phyloP scores from a whole-genome alignment of 2,329 filamentous ascomycete species.

The Trichoderma citrinoviride region DNA sequence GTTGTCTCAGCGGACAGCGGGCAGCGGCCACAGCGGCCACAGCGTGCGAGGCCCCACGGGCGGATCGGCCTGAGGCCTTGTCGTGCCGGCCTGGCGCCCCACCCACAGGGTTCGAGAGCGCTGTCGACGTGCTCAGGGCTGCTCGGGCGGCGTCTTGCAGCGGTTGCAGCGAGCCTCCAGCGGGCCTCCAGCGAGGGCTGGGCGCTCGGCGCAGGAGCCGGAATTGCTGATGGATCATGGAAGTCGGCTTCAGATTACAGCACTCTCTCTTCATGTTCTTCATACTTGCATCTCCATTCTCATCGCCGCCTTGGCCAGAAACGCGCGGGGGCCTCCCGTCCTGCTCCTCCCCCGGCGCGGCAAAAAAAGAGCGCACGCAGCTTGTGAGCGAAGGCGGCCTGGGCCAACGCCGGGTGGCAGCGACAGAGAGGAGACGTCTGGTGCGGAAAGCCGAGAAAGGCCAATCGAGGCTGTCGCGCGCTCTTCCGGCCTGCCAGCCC shows the following conservation, averaged over 20 bases:
- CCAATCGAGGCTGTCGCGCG: not conserved
- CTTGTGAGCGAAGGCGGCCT: not conserved
- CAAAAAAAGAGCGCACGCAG: not conserved
- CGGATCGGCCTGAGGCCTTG: conserved; percentile 25
- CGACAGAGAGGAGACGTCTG: too few species aligned
- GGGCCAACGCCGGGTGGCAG: not conserved
- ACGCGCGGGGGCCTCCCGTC: not conserved
- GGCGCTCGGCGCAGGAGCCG: too few species aligned
- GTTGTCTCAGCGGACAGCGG: conserved; percentile 19
- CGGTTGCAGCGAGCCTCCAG: not conserved
- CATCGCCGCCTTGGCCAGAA: too few species aligned
- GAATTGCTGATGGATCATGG: too few species aligned
- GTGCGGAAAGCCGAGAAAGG: too few species aligned
- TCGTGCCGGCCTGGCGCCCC: conserved; percentile 24
- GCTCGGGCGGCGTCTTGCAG: too few species aligned
- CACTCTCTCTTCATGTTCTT: too few species aligned
- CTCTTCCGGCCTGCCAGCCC: not conserved
- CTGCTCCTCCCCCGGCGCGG: not conserved
- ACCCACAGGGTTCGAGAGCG: conserved; percentile 19
- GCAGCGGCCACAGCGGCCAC: conserved; percentile 24
- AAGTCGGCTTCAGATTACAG: too few species aligned
- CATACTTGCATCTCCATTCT: too few species aligned
- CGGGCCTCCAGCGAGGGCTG: not conserved
- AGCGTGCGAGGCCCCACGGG: conserved; percentile 24
- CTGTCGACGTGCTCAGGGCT: not conserved